These are phyloP conservation scores for Sarocladium oryzae DNA, from an alignment of 2,329 filamentous ascomycete species.

Conservation along the genomic window DNA sequence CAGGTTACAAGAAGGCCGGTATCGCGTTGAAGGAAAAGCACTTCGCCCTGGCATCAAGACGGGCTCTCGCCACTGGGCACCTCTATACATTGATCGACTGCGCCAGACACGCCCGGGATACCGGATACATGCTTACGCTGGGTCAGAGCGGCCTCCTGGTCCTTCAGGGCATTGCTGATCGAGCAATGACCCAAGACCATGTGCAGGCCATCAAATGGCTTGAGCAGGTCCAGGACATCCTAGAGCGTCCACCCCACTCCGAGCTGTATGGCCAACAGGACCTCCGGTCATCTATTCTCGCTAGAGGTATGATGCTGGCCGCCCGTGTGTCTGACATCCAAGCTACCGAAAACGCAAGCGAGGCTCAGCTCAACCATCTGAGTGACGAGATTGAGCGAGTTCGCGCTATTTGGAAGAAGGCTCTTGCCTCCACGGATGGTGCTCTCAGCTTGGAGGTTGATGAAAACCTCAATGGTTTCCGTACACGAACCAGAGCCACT, in stretches of 20 bases:
- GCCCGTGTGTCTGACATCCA: not conserved
- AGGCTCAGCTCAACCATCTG: not conserved
- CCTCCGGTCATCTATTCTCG: not conserved
- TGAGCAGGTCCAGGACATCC: constrained; percentile 1
- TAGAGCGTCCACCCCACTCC: not conserved
- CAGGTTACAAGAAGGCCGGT: constrained; percentile 39
- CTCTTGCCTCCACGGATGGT: not conserved
- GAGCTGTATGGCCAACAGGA: not conserved
- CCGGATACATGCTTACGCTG: constrained; percentile 21
- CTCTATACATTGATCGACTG: constrained; percentile 43
- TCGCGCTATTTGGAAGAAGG: not conserved
- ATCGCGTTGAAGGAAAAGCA: constrained; percentile 29
- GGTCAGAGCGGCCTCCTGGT: constrained; percentile 28
- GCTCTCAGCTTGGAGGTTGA: constrained; percentile 16
- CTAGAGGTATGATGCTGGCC: not conserved
- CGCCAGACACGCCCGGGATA: constrained; percentile 38
- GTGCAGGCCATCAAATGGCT: constrained; percentile 1
- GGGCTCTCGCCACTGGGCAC: constrained; percentile 32
- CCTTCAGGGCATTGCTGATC: constrained; percentile 13
- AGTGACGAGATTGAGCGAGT: not conserved
- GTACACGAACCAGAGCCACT: not conserved
- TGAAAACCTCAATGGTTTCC: constrained; percentile 14
- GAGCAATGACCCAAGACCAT: constrained; percentile 22
- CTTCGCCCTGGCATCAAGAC: constrained; percentile 34
- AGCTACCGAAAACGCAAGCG: not conserved